A percentile compares a stretch with the other conserved stretches of the same genome.
Evolutionary conservation across 2,329 filamentous ascomycete genomes (phyloP).

Genomic region (Colletotrichum graminicola): DNA sequence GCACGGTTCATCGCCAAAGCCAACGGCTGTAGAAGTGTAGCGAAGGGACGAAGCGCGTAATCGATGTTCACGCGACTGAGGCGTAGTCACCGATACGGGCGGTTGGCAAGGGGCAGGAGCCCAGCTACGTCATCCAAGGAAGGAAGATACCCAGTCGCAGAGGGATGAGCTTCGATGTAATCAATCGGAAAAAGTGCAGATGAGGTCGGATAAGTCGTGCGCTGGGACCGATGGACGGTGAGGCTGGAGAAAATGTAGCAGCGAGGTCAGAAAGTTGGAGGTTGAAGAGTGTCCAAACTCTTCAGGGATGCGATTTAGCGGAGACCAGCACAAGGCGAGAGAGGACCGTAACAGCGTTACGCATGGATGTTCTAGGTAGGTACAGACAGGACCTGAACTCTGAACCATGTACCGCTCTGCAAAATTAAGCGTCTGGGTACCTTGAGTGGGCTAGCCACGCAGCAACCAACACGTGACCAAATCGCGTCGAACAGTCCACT

Average conservation of each 20-base stretch:
- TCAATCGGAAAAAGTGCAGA: slow-evolving; percentile 27
- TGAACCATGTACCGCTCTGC: slow-evolving; percentile 14
- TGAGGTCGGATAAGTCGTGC: slow-evolving; percentile 26
- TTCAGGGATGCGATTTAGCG: slow-evolving; percentile 43
- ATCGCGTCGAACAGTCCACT: slow-evolving; percentile 25
- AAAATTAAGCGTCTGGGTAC: slow-evolving; percentile 1
- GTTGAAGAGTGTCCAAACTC: slow-evolving; percentile 43
- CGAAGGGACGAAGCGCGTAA: slow-evolving; percentile 44
- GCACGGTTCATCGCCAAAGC: slow-evolving; percentile 29
- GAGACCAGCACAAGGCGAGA: slow-evolving; percentile 40
- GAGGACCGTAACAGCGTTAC: slow-evolving; percentile 30
- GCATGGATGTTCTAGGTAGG: slow-evolving; percentile 24
- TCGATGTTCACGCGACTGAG: slow-evolving; percentile 57
- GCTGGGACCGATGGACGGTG: slow-evolving; percentile 36
- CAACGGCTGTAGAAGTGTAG: slow-evolving; percentile 21
- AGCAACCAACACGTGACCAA: slow-evolving; percentile 27
- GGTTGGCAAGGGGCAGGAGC: slow-evolving; percentile 26
- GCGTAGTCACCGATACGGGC: slow-evolving; percentile 38
- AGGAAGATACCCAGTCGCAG: slow-evolving; percentile 28
- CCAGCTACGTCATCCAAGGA: slow-evolving; percentile 37
- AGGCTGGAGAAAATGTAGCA: slow-evolving; percentile 31
- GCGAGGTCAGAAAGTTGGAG: slow-evolving; percentile 43
- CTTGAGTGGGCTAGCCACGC: neutral
- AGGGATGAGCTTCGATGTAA: slow-evolving; percentile 15
- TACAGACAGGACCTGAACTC: slow-evolving; percentile 7